Evolutionary conservation across 2,329 filamentous ascomycete species (phyloP), one percentile per base, ranked within the genome.

Genomic region (Fusarium tjaetaba): DNA sequence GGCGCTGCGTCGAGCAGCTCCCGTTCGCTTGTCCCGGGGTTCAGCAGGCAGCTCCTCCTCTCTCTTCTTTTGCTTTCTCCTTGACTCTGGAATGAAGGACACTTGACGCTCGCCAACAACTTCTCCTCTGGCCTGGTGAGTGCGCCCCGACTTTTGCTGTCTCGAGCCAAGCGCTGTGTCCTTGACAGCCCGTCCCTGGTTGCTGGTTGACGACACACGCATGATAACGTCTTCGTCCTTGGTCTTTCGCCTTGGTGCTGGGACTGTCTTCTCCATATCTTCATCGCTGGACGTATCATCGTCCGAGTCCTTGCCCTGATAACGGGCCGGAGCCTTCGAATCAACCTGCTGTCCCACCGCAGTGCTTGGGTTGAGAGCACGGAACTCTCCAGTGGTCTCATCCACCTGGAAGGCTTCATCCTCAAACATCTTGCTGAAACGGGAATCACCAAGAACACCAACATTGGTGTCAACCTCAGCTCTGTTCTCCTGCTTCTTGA

Each of bases 381-480:
- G 90, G 86, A 97, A 99, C 81, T 98, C 96, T 78, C 91, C 88
- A 72, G 92, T 97, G 43, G 85, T 92, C 84, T 99, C 96, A 81
- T 99, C 96, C 67, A 99, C 93, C 77, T 90, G 90, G 82, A 97
- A 98, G 65, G 97, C 95, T 77, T 95, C 93, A 81, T 98, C 94
- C 80, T 98, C 92, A 84, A 98, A 99, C 70, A 99, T 84, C 76
- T 91, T 90, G 75, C 89, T 89, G 88, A 99, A 98, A 86, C 96
- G 95, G 57, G 91, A 88, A 81, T 99, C 96, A 67, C 90, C 90
- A 61, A 99, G 89, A 41, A 97, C 84, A 67, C 91, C 92, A 71
- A 88, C 90, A 73, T 87, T 85, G 60, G 85, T 85, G 70, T 92
- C 90, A 58, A 89, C 85, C 64, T 86, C 85, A 39, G 86, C 86